phyloP scores from a whole-genome alignment of 2,329 filamentous ascomycete species.

The Penicillium sp. region DNA sequence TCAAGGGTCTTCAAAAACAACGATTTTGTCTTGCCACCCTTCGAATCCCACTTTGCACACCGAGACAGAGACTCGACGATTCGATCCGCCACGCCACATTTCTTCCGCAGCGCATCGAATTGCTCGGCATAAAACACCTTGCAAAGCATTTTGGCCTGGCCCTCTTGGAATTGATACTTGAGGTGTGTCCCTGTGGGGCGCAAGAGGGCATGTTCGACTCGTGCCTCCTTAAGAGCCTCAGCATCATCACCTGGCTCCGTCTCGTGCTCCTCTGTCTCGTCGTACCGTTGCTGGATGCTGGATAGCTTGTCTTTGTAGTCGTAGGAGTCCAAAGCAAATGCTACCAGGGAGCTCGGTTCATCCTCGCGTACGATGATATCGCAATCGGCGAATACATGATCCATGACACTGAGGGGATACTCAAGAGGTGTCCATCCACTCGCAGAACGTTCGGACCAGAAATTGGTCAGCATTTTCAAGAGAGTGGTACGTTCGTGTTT shows the following conservation, averaged over 20 bases:
- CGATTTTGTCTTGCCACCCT: constrained; percentile 96
- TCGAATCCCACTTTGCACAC: constrained; percentile 97
- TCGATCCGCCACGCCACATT: constrained; percentile 89
- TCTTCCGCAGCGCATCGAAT: constrained; percentile 89
- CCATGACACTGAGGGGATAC: constrained; percentile 82
- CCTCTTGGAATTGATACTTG: constrained; percentile 93
- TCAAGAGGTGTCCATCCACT: constrained; percentile 92
- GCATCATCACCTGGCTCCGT: constrained; percentile 31
- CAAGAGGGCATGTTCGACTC: constrained; percentile 82
- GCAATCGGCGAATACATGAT: constrained; percentile 96
- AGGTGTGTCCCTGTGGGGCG: constrained; percentile 87
- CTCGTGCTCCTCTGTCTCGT: constrained; percentile 31
- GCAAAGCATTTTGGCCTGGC: constrained; percentile 91
- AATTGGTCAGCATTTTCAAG: constrained; percentile 94
- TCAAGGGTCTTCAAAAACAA: constrained; percentile 96
- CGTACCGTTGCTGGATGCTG: constrained; percentile 42
- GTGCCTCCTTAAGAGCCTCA: constrained; percentile 62
- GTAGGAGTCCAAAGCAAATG: constrained; percentile 82
- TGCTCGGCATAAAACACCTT: constrained; percentile 99
- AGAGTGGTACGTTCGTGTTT: constrained; percentile 92
- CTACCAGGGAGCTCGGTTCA: constrained; percentile 94
- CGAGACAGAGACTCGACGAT: constrained; percentile 94
- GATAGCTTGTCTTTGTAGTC: constrained; percentile 83
- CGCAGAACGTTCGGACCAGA: constrained; percentile 96
- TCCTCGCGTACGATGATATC: constrained; percentile 97